Conservation (phyloP, 2,329 filamentous ascomycete species). For the Dactylellina haptotyla region DNA sequence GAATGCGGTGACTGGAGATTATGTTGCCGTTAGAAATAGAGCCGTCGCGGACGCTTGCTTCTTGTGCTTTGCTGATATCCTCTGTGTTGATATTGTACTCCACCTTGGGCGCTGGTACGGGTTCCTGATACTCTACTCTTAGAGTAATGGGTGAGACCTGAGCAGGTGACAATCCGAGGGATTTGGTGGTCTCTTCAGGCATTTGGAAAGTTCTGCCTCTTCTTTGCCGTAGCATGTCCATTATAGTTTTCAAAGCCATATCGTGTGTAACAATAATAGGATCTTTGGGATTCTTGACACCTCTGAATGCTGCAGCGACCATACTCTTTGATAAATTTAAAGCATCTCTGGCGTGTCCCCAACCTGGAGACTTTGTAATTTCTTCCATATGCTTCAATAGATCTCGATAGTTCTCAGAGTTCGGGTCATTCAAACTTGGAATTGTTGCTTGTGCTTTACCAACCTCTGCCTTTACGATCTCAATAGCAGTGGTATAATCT, state of each 20-base stretch:
- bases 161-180: neutral
- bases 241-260: constrained; percentile 69
- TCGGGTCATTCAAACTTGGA: constrained; percentile 57
- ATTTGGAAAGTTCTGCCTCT: constrained; percentile 2
- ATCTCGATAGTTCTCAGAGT: constrained; percentile 55
- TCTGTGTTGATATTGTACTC: constrained; percentile 17
- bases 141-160: neutral
- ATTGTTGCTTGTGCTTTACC: constrained; percentile 22
- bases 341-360: constrained; percentile 46
- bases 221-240: constrained; percentile 32
- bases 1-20: neutral
- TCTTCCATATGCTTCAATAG: constrained; percentile 44
- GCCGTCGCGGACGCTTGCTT: constrained; percentile 2
- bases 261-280: constrained; percentile 71
- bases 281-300: constrained; percentile 62
- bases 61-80: constrained; percentile 7
- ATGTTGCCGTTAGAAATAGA: neutral
- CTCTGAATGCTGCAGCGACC: constrained; percentile 54
- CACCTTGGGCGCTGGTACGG: neutral
- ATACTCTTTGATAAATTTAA: constrained; percentile 38
- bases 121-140: constrained; percentile 19
- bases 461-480: constrained; percentile 61
- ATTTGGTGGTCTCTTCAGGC: neutral
- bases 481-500: constrained; percentile 63
- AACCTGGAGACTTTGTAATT: constrained; percentile 27